A percentile compares a stretch with the other conserved stretches of the same genome.
These are phyloP conservation scores for Tricholoma furcatifolium DNA, from an alignment of 768 basidiomycete species.

Conservation along the genomic window DNA sequence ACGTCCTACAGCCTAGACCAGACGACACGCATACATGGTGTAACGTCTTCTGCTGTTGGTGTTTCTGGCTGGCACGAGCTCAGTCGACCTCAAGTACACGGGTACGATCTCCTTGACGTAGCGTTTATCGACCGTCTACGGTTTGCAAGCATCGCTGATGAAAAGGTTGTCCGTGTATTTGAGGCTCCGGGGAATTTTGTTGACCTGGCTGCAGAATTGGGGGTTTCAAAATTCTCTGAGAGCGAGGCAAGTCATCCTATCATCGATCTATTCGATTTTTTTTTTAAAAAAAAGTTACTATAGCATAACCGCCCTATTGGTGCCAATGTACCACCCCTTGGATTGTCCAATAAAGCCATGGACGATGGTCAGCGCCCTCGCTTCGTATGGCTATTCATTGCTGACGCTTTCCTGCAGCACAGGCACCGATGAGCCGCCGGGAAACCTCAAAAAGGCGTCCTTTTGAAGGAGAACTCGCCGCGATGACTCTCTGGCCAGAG, in stretches of 20 bases:
- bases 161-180: conserved; percentile 93
- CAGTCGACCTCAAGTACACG: conserved; percentile 92
- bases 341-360: conserved; percentile 92
- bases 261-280: background rate
- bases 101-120: conserved; percentile 86
- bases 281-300: background rate
- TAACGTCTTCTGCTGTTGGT: conserved; percentile 29
- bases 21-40: conserved; percentile 86
- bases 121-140: conserved; percentile 73
- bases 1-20: conserved; percentile 71
- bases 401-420: conserved; percentile 3
- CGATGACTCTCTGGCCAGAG: conserved; percentile 94
- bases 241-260: conserved; percentile 42
- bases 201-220: conserved; percentile 51
- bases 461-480: conserved; percentile 88
- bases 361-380: conserved; percentile 50
- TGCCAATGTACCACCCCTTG: conserved; percentile 91
- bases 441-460: conserved; percentile 39
- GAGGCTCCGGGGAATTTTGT: conserved; percentile 87
- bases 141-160: conserved; percentile 92
- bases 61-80: conserved; percentile 75
- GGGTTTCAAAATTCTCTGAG: conserved; percentile 43
- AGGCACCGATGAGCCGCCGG: background rate
- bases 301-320: conserved; percentile 66
- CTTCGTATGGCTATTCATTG: background rate